Evolutionary conservation across 2,329 filamentous ascomycete genomes (phyloP).

Genomic region (Tolypocladium nubicola): DNA sequence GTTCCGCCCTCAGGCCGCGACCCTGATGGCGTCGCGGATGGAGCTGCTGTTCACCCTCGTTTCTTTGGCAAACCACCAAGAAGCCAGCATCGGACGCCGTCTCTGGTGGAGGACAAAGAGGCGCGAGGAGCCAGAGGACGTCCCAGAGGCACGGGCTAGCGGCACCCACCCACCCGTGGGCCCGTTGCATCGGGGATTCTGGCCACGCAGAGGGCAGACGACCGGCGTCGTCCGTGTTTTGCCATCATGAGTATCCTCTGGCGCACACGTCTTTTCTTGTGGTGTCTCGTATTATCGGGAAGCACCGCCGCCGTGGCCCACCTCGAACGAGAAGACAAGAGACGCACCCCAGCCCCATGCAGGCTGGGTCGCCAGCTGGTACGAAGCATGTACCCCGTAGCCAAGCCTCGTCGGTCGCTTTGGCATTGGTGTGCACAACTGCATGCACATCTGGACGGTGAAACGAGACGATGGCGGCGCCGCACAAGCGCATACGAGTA

Average conservation of each 20-base stretch:
- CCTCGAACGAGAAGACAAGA: background rate
- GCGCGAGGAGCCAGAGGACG: background rate
- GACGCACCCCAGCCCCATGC: background rate
- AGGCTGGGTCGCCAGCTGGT: background rate
- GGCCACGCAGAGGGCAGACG: background rate
- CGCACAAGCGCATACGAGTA: background rate
- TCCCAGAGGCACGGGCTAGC: background rate
- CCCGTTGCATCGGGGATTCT: background rate
- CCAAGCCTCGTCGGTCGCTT: background rate
- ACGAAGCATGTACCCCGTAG: background rate
- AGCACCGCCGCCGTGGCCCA: background rate
- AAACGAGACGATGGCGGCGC: constrained; percentile 4
- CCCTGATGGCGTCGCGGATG: background rate
- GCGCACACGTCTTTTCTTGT: background rate
- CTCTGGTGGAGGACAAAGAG: background rate
- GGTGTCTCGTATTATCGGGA: background rate
- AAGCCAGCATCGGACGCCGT: background rate
- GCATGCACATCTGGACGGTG: background rate
- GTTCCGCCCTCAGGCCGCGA: constrained; percentile 6
- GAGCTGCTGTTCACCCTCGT: background rate
- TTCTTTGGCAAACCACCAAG: background rate
- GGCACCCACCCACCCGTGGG: background rate
- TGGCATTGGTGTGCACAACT: background rate
- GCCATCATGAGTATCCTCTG: background rate
- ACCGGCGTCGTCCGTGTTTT: background rate